Conservation (phyloP, 108 stramenopile genomes). For the Pinguiococcus pyrenoidosus region DNA sequence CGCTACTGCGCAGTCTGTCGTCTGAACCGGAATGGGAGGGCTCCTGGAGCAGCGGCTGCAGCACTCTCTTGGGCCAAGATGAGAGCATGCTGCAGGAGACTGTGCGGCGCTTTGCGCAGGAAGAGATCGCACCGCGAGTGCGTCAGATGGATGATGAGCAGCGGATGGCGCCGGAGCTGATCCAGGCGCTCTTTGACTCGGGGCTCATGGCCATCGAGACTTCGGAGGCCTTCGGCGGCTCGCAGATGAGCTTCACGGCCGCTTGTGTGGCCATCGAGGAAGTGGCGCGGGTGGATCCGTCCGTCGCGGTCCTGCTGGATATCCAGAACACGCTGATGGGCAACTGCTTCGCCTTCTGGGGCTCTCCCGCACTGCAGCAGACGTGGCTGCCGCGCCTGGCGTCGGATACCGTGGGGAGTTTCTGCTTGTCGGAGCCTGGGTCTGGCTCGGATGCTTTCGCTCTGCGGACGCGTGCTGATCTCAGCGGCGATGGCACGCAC, state of each 20-base stretch:
- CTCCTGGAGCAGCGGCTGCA: too few relatives aligned
- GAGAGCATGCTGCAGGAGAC: conserved; percentile 22
- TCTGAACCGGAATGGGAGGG: too few relatives aligned
- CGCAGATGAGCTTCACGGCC: conserved; percentile 65
- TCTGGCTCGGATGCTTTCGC: conserved; percentile 85
- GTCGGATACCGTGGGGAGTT: conserved; percentile 60
- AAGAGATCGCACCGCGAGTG: conserved; percentile 49
- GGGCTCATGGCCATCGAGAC: conserved; percentile 75
- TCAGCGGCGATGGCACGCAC: conserved; percentile 53
- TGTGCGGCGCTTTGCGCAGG: conserved; percentile 23
- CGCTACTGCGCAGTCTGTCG: too few relatives aligned
- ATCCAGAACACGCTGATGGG: conserved; percentile 90
- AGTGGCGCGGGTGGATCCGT: conserved; percentile 73
- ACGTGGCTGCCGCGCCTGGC: conserved; percentile 71
- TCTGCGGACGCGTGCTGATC: conserved; percentile 61
- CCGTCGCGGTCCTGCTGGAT: conserved; percentile 72
- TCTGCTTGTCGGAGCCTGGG: conserved; percentile 74
- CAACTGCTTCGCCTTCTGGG: conserved; percentile 85
- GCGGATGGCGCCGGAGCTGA: conserved; percentile 47
- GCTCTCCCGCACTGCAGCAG: conserved; percentile 47
- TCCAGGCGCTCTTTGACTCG: conserved; percentile 58
- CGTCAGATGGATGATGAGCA: conserved; percentile 69
- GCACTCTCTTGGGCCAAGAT: conserved; percentile 8
- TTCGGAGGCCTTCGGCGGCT: conserved; percentile 59
- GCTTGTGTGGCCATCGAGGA: conserved; percentile 83